Evolutionary conservation across 2,329 filamentous ascomycete species (phyloP).

Genomic region (Lachnellula willkommii): DNA sequence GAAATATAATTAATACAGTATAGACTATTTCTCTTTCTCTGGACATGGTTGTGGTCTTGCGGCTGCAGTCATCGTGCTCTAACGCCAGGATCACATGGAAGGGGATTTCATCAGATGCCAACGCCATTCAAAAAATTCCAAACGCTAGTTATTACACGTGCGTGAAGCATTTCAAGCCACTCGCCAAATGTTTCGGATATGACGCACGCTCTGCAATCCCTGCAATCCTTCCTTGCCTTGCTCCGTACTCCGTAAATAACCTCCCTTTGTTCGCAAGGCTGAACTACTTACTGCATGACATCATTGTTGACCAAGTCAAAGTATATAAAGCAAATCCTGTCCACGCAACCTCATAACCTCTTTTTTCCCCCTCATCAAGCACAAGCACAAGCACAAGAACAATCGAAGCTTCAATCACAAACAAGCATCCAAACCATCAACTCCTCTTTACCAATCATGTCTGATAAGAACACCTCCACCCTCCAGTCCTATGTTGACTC

Average conservation of each 20-base stretch:
- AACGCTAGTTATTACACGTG: no score
- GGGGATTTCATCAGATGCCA: neutral
- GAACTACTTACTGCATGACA: neutral
- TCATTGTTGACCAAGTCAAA: no score
- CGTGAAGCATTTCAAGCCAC: no score
- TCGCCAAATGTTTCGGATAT: neutral
- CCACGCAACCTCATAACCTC: neutral
- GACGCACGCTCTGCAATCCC: neutral
- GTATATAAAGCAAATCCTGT: no score
- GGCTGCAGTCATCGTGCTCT: no score
- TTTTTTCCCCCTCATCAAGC: conserved; percentile 3
- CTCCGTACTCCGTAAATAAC: neutral
- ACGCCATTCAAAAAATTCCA: neutral
- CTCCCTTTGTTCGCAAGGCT: neutral
- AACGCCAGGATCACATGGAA: neutral
- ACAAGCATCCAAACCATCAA: conserved; percentile 4
- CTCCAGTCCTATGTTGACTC: conserved; percentile 72
- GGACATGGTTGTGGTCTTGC: no score
- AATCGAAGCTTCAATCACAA: conserved; percentile 1
- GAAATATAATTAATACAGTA: neutral
- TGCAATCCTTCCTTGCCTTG: neutral
- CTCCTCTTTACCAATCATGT: conserved; percentile 35
- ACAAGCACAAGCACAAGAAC: conserved; percentile 7
- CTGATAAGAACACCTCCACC: conserved; percentile 59
- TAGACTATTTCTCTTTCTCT: neutral